Base-by-base conservation (phyloP, 2,329 filamentous ascomycete species). In the Colletotrichum brevisporum region DNA sequence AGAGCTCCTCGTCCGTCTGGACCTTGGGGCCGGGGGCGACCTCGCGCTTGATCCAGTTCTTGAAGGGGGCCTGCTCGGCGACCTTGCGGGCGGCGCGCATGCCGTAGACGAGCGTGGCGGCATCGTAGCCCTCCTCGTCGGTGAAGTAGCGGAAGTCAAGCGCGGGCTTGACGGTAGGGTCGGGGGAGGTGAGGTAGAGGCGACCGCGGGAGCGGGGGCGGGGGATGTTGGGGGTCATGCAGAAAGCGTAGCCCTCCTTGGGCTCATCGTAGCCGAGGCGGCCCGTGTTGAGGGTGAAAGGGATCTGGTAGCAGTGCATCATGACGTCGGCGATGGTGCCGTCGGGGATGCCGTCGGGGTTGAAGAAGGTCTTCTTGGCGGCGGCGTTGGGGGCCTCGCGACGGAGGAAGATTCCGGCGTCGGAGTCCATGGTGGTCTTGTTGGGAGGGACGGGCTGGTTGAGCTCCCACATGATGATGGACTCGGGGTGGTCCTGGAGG, bases 241-340 rank as follows among this genome's bases (percentile, higher is more conserved):
- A 96, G 85, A 97, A 97, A 60, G 93, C 94, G 75, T 95, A 92
- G 70, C 91, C 92, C 73, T 95, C 89, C 70, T 88, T 75, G 70
- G 86, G 77, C 67, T 81, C 78, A 50, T 84, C 85, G 77, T 90
- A 97, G 73, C 94, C 94, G 12, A 97, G 87, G 48, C 93, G 90
- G 63, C 87, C 83, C 1, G 94, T 97, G 86, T 97, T 97, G 74
- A 94, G 89, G 71, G 91, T 93, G 83, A 97, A 97, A 62, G 94
- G 94, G 74, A 97, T 97, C 82, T 97, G 94, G 85, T 97, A 97
- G 88, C 94, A 97, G 84, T 97, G 94, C 92, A 96, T 96, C 94
- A 97, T 97, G 76, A 97, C 83, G 77, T 97, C 94, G 72, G 92
- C 92, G 63, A 93, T 91, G 71, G 92, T 88, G 60, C 92, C 92